Percentiles rank a stretch among this genome's conserved stretches.
These are phyloP conservation scores for Saccharata proteae DNA, from an alignment of 2,329 filamentous ascomycete genomes.

Conservation along the genomic window DNA sequence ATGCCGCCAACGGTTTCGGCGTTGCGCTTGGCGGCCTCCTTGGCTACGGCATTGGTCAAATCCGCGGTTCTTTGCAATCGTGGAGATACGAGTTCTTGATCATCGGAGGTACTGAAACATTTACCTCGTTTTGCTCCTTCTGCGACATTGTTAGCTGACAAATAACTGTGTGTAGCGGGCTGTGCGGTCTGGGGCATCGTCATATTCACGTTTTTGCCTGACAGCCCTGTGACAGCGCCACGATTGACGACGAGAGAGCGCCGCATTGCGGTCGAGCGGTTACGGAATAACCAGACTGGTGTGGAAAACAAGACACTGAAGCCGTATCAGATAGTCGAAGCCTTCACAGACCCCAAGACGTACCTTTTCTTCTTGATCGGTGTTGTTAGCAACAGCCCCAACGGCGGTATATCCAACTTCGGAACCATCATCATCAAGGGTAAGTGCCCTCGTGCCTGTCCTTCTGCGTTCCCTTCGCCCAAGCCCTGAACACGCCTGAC, in stretches of 20 bases:
- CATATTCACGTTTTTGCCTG: constrained; percentile 45
- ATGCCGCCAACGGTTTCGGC: constrained; percentile 44
- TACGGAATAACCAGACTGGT: constrained; percentile 37
- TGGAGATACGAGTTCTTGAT: constrained; percentile 61
- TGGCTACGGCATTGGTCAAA: constrained; percentile 49
- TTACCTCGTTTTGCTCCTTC: background rate
- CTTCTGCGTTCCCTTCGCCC: background rate
- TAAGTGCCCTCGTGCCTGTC: too few species aligned
- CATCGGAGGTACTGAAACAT: constrained; percentile 23
- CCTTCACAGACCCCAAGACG: constrained; percentile 32
- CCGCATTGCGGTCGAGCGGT: constrained; percentile 22
- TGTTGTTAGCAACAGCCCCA: constrained; percentile 22
- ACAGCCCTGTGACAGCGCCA: constrained; percentile 27
- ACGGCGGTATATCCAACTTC: constrained; percentile 30
- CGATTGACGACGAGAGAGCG: constrained; percentile 14
- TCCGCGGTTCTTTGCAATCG: constrained; percentile 41
- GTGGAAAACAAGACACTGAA: constrained; percentile 42
- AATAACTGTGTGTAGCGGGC: constrained; percentile 29
- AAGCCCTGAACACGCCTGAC: constrained; percentile 12
- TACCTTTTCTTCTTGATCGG: constrained; percentile 29
- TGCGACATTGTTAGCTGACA: constrained; percentile 1
- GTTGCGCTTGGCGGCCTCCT: constrained; percentile 46
- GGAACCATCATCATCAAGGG: constrained; percentile 24
- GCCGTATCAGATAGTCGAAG: constrained; percentile 32
- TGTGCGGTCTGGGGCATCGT: constrained; percentile 49